phyloP scores from a whole-genome alignment of 2,329 filamentous ascomycete species.

The Colletotrichum horii region DNA sequence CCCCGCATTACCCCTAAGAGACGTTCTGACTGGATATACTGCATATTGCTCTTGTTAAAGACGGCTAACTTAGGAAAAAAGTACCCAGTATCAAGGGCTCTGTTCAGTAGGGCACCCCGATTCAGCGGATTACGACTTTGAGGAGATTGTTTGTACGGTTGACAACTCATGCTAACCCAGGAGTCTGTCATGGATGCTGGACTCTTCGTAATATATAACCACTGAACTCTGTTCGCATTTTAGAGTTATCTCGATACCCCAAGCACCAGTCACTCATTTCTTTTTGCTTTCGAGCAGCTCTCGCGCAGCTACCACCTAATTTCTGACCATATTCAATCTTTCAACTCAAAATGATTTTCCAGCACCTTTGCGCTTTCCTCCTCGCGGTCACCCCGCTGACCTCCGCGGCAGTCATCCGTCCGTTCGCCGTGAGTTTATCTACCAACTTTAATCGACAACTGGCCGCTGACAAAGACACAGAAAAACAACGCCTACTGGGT shows the following conservation, averaged over 20 bases:
- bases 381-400: neutral
- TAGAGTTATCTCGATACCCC: neutral
- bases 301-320: neutral
- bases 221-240: neutral
- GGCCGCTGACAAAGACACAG: neutral
- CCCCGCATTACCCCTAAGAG: neutral
- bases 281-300: neutral
- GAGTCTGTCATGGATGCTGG: neutral
- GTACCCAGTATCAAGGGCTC: neutral
- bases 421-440: neutral
- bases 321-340: neutral
- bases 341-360: neutral
- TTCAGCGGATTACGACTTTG: neutral
- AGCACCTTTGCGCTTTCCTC: neutral
- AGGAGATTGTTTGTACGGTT: neutral
- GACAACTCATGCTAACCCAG: neutral
- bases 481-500: neutral
- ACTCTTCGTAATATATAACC: neutral
- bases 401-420: neutral
- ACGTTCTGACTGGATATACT: neutral
- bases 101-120: neutral
- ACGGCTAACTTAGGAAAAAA: neutral
- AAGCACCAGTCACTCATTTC: neutral
- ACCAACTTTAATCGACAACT: neutral
- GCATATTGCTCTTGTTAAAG: neutral